Evolutionary conservation across 2,329 filamentous ascomycete genomes (phyloP).

Genomic region (Paecilomyces variotii): DNA sequence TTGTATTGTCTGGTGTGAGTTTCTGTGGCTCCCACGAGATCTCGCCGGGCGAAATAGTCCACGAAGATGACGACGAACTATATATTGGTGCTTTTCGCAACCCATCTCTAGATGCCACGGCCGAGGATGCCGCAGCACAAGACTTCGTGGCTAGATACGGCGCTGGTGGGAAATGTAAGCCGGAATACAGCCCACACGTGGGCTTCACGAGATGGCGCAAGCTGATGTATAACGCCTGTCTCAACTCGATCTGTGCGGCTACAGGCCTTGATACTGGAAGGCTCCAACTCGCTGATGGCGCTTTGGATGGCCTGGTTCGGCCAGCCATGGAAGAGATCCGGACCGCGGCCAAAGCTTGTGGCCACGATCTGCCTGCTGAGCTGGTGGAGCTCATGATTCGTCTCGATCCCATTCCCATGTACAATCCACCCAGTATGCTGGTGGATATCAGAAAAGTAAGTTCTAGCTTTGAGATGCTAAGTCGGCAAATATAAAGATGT

Average conservation of each 20-base stretch:
- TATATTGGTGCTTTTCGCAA: conserved; percentile 44
- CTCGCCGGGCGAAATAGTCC: conserved; percentile 40
- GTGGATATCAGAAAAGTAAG: conserved; percentile 43
- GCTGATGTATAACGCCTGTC: conserved; percentile 43
- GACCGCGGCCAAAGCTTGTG: conserved; percentile 35
- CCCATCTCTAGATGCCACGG: conserved; percentile 2
- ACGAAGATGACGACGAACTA: conserved; percentile 45
- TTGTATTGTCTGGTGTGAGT: conserved; percentile 46
- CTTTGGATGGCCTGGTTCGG: conserved; percentile 41
- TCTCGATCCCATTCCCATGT: conserved; percentile 42
- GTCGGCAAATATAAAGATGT: conserved; percentile 40
- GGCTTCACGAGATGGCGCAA: conserved; percentile 20
- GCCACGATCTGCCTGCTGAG: conserved; percentile 7
- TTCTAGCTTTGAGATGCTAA: not conserved
- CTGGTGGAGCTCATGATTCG: conserved; percentile 23
- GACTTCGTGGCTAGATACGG: conserved; percentile 43
- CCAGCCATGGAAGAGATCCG: conserved; percentile 49
- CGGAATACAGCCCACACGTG: conserved; percentile 28
- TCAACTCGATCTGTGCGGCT: conserved; percentile 46
- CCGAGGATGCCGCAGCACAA: conserved; percentile 24
- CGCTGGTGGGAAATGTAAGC: conserved; percentile 37
- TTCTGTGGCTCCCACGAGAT: conserved; percentile 45
- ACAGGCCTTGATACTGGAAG: conserved; percentile 43
- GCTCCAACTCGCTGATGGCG: conserved; percentile 37
- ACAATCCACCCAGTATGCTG: conserved; percentile 47